Evolutionary conservation across 116 monocot genomes (phyloP).

Genomic region (Trichopus zeylanicus): DNA sequence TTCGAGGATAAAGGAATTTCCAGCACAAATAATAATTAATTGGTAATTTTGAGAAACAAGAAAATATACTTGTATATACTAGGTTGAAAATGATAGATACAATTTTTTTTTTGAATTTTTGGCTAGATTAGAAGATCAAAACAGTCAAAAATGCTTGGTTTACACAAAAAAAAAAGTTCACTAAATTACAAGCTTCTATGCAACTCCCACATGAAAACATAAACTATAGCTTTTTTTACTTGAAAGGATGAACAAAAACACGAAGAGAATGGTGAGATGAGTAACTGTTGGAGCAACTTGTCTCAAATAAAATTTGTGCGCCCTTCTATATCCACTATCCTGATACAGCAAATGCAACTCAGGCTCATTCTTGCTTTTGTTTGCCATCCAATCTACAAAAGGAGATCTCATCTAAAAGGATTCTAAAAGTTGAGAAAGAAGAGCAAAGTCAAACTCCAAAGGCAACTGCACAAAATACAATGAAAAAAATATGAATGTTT

Average conservation of each 20-base stretch:
- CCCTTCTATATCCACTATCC: constrained; percentile 45
- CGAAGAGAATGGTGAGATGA: constrained; percentile 21
- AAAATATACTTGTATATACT: too few relatives aligned
- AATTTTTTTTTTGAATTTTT: too few relatives aligned
- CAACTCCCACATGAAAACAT: background rate
- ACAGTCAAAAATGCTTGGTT: too few relatives aligned
- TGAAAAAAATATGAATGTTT: constrained; percentile 88
- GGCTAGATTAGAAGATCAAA: too few relatives aligned
- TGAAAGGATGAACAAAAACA: background rate
- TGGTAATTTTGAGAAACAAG: too few relatives aligned
- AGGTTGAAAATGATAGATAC: too few relatives aligned
- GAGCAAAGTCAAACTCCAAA: constrained; percentile 87
- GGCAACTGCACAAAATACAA: constrained; percentile 95
- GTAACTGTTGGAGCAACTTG: constrained; percentile 90
- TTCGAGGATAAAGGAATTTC: too few relatives aligned
- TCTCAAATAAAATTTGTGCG: constrained; percentile 60
- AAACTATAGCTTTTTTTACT: background rate
- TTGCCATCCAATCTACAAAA: constrained; percentile 99
- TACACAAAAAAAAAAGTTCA: too few relatives aligned
- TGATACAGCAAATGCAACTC: constrained; percentile 43
- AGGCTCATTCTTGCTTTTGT: constrained; percentile 64
- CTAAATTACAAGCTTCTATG: too few relatives aligned
- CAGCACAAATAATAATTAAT: too few relatives aligned
- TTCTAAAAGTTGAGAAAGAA: constrained; percentile 79
- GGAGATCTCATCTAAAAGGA: constrained; percentile 96